Percentiles rank a stretch among this genome's conserved stretches.
phyloP scores from a whole-genome alignment of 2,329 filamentous ascomycete genomes.

The Beauveria australis region DNA sequence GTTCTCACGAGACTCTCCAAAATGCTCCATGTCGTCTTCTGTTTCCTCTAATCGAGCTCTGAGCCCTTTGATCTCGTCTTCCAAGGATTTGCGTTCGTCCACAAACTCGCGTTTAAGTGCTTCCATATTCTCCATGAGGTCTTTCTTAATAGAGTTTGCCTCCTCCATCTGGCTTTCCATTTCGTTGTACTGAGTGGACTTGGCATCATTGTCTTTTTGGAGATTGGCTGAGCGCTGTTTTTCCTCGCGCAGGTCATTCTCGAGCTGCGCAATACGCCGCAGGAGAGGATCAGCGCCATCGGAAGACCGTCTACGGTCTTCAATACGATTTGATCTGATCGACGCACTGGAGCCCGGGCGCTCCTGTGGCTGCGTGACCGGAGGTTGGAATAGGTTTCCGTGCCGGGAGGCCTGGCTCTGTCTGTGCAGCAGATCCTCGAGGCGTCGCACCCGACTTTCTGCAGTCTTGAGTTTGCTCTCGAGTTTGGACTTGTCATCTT shows the following conservation, averaged over 20 bases:
- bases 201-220: constrained; percentile 60
- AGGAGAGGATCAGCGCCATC: constrained; percentile 39
- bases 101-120: constrained; percentile 82
- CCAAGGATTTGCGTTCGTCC: constrained; percentile 73
- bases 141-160: constrained; percentile 83
- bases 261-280: constrained; percentile 53
- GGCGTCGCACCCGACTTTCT: constrained; percentile 78
- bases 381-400: constrained; percentile 46
- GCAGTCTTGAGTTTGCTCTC: constrained; percentile 72
- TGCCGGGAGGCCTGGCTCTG: constrained; percentile 56
- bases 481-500: constrained; percentile 70
- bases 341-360: constrained; percentile 43
- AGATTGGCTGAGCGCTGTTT: constrained; percentile 58
- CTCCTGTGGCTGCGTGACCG: constrained; percentile 37
- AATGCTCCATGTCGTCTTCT: constrained; percentile 84
- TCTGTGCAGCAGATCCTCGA: constrained; percentile 87
- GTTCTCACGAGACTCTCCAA: constrained; percentile 75
- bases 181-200: constrained; percentile 48
- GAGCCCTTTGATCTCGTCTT: constrained; percentile 68
- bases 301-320: constrained; percentile 38
- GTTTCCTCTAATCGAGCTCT: constrained; percentile 76
- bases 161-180: constrained; percentile 69
- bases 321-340: constrained; percentile 33
- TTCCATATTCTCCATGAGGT: constrained; percentile 91
- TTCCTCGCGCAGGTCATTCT: constrained; percentile 69